Evolutionary conservation across 2,329 filamentous ascomycete genomes (phyloP).

Genomic region (Diaporthe destruens): DNA sequence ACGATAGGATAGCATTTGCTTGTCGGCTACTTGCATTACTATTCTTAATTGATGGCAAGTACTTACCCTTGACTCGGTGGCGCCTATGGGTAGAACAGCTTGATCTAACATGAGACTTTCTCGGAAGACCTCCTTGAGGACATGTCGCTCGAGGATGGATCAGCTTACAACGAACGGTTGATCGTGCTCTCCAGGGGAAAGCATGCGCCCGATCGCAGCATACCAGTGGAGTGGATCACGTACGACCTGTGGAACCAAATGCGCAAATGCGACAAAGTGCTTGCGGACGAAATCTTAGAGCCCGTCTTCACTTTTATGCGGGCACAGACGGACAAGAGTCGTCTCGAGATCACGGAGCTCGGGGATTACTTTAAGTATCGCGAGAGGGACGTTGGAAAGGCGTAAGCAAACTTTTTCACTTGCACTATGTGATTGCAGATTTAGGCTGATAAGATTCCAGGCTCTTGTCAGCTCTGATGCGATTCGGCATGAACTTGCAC

Average conservation of each 20-base stretch:
- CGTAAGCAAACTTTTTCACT: conserved; percentile 46
- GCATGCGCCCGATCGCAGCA: conserved; percentile 47
- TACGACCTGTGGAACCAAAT: conserved; percentile 57
- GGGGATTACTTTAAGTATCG: conserved; percentile 54
- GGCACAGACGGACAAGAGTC: conserved; percentile 53
- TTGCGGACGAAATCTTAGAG: conserved; percentile 55
- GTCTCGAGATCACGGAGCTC: conserved; percentile 47
- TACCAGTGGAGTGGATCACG: conserved; percentile 54
- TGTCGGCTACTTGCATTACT: conserved; percentile 55
- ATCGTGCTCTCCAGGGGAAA: conserved; percentile 53
- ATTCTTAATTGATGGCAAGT: conserved; percentile 58
- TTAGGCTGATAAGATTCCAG: conserved; percentile 36
- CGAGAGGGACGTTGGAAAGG: conserved; percentile 55
- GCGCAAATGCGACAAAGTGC: conserved; percentile 50
- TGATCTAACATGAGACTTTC: background rate
- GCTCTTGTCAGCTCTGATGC: conserved; percentile 52
- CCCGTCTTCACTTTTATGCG: conserved; percentile 55
- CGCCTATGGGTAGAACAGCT: background rate
- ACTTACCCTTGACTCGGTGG: background rate
- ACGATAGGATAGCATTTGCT: conserved; percentile 55
- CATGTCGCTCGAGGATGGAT: conserved; percentile 56
- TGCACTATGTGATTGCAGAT: no score
- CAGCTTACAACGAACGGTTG: conserved; percentile 53
- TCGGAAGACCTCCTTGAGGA: conserved; percentile 55
- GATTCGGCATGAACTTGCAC: conserved; percentile 52